phyloP scores from a whole-genome alignment of 2,329 filamentous ascomycete genomes.

The Arthrobotrys pseudoclavata region DNA sequence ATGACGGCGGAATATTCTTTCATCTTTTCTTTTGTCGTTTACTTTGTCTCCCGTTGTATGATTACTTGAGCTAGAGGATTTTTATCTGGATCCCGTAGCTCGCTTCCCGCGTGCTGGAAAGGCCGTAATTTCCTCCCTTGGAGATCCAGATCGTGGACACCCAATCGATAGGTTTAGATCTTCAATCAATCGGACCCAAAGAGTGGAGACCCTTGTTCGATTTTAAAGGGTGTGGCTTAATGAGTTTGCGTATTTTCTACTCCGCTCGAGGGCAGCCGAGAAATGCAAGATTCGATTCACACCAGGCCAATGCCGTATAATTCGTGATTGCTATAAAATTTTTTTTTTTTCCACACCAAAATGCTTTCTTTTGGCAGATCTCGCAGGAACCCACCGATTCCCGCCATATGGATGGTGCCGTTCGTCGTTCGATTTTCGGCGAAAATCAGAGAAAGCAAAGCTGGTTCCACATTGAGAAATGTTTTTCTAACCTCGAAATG shows the following conservation, averaged over 20 bases:
- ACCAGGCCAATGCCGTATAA: constrained; percentile 30
- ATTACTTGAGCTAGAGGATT: constrained; percentile 54
- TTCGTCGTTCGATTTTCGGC: constrained; percentile 34
- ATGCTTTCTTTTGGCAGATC: constrained; percentile 40
- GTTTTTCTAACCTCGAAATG: constrained; percentile 33
- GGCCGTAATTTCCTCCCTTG: constrained; percentile 57
- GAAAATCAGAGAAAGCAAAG: constrained; percentile 25
- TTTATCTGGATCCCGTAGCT: constrained; percentile 36
- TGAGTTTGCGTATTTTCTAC: constrained; percentile 58
- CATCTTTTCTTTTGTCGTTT: constrained; percentile 36
- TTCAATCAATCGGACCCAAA: constrained; percentile 58
- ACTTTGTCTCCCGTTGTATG: constrained; percentile 25
- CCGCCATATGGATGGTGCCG: constrained; percentile 43
- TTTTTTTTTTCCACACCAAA: constrained; percentile 15
- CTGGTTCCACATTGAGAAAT: constrained; percentile 34
- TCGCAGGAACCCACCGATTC: constrained; percentile 56
- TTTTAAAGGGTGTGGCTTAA: constrained; percentile 55
- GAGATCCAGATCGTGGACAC: constrained; percentile 56
- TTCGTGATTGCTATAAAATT: constrained; percentile 15
- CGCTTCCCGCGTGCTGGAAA: constrained; percentile 57
- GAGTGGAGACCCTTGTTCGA: constrained; percentile 52
- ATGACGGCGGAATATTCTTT: constrained; percentile 48
- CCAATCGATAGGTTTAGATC: constrained; percentile 61
- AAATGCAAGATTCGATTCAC: constrained; percentile 28
- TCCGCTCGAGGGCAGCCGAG: constrained; percentile 35